Conservation (phyloP, 768 basidiomycete genomes). For the Tylopilus sp. region DNA sequence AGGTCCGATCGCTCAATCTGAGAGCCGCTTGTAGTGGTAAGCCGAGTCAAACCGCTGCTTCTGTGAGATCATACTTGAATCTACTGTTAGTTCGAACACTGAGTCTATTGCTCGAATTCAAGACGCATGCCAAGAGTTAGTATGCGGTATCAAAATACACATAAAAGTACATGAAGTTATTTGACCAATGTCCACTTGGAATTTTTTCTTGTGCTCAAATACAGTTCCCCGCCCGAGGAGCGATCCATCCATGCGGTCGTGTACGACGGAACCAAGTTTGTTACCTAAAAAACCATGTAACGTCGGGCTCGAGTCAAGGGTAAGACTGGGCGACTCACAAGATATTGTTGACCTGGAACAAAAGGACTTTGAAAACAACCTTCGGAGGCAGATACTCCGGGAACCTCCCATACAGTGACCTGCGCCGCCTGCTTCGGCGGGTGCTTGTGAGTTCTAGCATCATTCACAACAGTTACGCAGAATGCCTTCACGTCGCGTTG, state of each 20-base stretch:
- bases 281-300: slow-evolving; percentile 32
- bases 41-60: too few relatives aligned
- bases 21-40: too few relatives aligned
- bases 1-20: too few relatives aligned
- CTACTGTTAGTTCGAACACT: too few relatives aligned
- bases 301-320: background rate
- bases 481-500: slow-evolving; percentile 73
- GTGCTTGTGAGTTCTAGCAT: slow-evolving; percentile 51
- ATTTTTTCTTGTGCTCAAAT: slow-evolving; percentile 61
- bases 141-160: background rate
- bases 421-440: slow-evolving; percentile 62
- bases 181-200: slow-evolving; percentile 54
- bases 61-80: too few relatives aligned
- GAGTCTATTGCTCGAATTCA: too few relatives aligned
- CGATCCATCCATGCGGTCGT: slow-evolving; percentile 67
- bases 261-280: slow-evolving; percentile 70
- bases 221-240: slow-evolving; percentile 62
- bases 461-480: slow-evolving; percentile 66
- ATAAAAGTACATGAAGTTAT: background rate
- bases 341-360: slow-evolving; percentile 60
- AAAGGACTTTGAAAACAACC: slow-evolving; percentile 50
- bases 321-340: slow-evolving; percentile 41
- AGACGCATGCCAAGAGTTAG: background rate
- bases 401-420: slow-evolving; percentile 81
- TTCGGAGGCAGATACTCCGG: slow-evolving; percentile 48